Conservation (phyloP, 306 rosid genomes). For the Delonix regia region DNA sequence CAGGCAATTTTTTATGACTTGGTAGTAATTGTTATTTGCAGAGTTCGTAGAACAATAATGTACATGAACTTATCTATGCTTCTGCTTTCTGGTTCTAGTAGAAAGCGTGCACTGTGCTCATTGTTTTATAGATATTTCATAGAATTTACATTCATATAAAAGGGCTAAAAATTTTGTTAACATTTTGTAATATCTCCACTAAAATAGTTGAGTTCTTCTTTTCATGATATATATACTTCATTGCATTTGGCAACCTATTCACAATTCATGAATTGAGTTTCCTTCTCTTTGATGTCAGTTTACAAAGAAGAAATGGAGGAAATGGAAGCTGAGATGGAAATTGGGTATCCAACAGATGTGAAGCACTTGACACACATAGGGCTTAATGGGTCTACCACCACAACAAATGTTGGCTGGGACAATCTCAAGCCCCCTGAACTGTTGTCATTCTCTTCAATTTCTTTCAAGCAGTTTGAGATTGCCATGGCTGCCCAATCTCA, state of each 20-base stretch:
- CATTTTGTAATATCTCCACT: no score
- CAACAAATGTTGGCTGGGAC: conserved; percentile 61
- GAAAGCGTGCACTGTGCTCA: no score
- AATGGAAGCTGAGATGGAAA: conserved; percentile 71
- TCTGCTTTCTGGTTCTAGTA: no score
- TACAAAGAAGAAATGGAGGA: conserved; percentile 57
- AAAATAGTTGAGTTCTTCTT: no score
- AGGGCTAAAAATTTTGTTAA: no score
- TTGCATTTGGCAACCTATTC: not conserved
- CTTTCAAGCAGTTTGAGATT: conserved; percentile 77
- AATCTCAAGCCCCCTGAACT: conserved; percentile 55
- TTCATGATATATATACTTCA: no score
- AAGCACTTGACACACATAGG: conserved; percentile 95
- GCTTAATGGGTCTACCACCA: conserved; percentile 79
- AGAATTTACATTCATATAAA: no score
- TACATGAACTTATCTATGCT: no score
- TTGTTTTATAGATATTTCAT: no score
- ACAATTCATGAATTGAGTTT: not conserved
- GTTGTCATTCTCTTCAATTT: conserved; percentile 75
- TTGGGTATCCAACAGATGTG: conserved; percentile 91
- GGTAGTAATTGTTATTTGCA: not conserved
- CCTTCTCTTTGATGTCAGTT: conserved; percentile 39
- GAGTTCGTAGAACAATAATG: not conserved
- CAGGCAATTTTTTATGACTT: not conserved
- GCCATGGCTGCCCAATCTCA: conserved; percentile 78